Evolutionary conservation across 2,329 filamentous ascomycete genomes (phyloP).

Genomic region (Chlorencoelia australis): DNA sequence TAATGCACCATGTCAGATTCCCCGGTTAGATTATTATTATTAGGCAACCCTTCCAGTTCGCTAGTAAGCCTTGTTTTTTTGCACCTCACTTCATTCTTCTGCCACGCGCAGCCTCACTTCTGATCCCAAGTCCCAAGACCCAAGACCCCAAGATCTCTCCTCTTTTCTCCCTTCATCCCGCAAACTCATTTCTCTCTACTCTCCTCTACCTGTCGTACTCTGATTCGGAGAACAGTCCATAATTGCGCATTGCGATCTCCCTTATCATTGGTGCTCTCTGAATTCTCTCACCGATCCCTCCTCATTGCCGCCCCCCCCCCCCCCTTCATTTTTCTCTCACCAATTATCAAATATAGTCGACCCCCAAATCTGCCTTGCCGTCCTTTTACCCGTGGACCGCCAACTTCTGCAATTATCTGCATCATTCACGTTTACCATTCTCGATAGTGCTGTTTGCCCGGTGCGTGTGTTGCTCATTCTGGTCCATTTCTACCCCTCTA

Average conservation of each 20-base stretch:
- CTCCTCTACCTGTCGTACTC: neutral
- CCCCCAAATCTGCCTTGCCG: neutral
- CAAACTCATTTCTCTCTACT: neutral
- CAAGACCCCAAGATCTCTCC: neutral
- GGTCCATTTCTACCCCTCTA: neutral
- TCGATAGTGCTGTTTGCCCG: slow-evolving; percentile 1
- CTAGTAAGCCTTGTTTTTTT: no score
- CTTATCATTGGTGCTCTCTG: neutral
- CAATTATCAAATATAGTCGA: neutral
- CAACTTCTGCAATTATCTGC: neutral
- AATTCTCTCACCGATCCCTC: neutral
- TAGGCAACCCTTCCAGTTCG: no score
- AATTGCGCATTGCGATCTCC: neutral
- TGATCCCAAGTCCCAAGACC: no score
- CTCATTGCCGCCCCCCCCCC: neutral
- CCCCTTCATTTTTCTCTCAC: neutral
- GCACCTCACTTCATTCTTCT: slow-evolving; percentile 4
- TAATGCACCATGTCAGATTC: no score
- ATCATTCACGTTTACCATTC: neutral
- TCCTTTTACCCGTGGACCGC: neutral
- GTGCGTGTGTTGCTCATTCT: neutral
- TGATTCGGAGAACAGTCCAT: no score
- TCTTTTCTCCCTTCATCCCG: neutral
- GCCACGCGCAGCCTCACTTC: slow-evolving; percentile 1
- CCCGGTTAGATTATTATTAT: no score